Evolutionary conservation across 805 yeast genomes (phyloP), one percentile per base, ranked within the genome.

Genomic region (Candida ascalaphidarum): DNA sequence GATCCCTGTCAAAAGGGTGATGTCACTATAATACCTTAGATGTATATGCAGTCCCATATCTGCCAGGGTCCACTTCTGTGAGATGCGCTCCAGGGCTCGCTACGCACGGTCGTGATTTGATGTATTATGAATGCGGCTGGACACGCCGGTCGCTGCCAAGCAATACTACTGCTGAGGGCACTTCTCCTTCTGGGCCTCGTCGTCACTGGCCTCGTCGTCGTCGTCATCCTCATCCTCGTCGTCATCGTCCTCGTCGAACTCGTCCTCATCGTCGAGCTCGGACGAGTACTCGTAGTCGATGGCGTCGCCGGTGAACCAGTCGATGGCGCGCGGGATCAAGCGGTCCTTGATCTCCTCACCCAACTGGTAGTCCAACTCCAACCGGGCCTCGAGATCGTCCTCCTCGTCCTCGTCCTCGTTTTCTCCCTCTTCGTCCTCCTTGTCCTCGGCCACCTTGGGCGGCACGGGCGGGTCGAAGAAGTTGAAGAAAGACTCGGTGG

Each of bases 301-400:
- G 14, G 98, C 98, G 40, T 85, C 85, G 26, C 98, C 98, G 7
- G 98, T 89, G 57, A 86, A 92, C 97, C 98, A 92, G 55, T 89
- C 97, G 46, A 92, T 73, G 29, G 97, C 97, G 52, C 96, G 77
- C 37, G 97, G 96, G 37, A 92, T 79, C 51, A 92, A 71, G 57
- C 92, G 82, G 57, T 92, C 97, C 66, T 92, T 92, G 54, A 92
- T 74, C 48, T 88, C 88, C 60, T 92, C 98, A 37, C 97, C 98
- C 38, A 92, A 68, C 50, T 86, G 92, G 64, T 92, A 92, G 61
- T 92, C 98, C 44, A 83, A 65, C 45, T 86, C 96, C 47, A 92
- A 69, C 50, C 84, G 74, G 33, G 75, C 79, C 55, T 86, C 96
- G 40, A 88, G 64, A 32, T 81, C 92, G 32, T 68, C 79, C 22